Base-by-base conservation (phyloP, 2,329 filamentous ascomycete species). In the Blastomyces parvus region DNA sequence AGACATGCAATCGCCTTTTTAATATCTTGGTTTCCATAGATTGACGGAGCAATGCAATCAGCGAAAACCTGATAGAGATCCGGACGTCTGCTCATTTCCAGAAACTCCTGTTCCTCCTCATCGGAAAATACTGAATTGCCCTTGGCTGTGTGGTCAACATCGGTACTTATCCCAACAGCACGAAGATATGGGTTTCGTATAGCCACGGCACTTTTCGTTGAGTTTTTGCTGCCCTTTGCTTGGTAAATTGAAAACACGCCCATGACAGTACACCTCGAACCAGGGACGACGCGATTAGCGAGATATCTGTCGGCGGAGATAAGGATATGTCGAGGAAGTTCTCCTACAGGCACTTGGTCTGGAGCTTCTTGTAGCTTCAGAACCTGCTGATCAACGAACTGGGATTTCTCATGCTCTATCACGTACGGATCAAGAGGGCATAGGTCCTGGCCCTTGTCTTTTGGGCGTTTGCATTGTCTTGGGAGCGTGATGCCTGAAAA, bases 161-260 rank as follows among this genome's bases (percentile, higher is more conserved):
- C 93, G 13, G 88, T 91, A 68, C 91, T 89, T 64, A 99, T 93
- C 4, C 94, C 94, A 2, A 97, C 90, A 0, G 94, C 91, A 66
- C 94, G 86, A 14, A 99, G 82, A 72, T 99, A 99, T 0, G 94
- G 94, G 58, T 95, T 97, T 67, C 94, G 86, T 70, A 99, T 97
- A 9, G 94, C 94, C 2, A 97, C 92, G 1, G 94, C 94, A 1
- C 88, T 88, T 61, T 86, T 87, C 1, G 83, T 85, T 22, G 83
- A 84, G 69, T 88, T 89, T 76, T 92, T 95, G 52, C 85, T 88
- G 50, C 88, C 89, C 76, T 97, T 97, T 69, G 88, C 89, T 75
- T 97, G 91, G 76, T 97, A 99, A 72, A 97, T 97, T 38, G 93
- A 97, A 79, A 97, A 99, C 42, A 99, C 91, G 25, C 94, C 94